These are phyloP conservation scores for Barnettozyma salicaria DNA, from an alignment of 805 yeast species.

Conservation along the genomic window DNA sequence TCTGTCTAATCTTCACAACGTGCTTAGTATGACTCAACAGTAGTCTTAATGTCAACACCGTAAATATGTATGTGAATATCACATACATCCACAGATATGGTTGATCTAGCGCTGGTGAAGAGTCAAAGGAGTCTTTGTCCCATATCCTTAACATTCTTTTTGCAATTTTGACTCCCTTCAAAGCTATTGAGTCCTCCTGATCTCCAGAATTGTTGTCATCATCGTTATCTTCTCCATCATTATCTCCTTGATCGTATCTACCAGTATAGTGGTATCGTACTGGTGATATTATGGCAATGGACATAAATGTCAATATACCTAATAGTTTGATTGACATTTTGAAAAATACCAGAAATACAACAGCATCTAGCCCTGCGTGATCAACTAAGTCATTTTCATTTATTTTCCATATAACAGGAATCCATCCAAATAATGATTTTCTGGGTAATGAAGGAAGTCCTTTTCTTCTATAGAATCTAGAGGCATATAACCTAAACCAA, in stretches of 20 bases:
- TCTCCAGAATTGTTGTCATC: background rate
- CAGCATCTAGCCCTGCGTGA: slow-evolving; percentile 92
- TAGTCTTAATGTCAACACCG: slow-evolving; percentile 53
- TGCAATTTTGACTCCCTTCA: background rate
- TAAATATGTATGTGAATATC: slow-evolving; percentile 80
- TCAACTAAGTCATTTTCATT: slow-evolving; percentile 74
- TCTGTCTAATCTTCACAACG: slow-evolving; percentile 74
- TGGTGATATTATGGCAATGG: slow-evolving; percentile 75
- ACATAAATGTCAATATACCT: slow-evolving; percentile 57
- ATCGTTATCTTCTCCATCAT: slow-evolving; percentile 9
- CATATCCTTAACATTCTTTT: no score
- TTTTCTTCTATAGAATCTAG: slow-evolving; percentile 47
- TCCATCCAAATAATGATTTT: slow-evolving; percentile 72
- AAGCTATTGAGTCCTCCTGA: background rate
- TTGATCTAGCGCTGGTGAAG: slow-evolving; percentile 38
- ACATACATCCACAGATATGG: slow-evolving; percentile 82
- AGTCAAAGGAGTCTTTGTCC: no score
- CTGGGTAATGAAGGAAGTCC: slow-evolving; percentile 55
- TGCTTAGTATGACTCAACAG: slow-evolving; percentile 64
- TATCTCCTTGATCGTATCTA: slow-evolving; percentile 56
- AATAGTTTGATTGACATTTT: slow-evolving; percentile 76
- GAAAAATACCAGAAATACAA: slow-evolving; percentile 85
- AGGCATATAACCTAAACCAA: slow-evolving; percentile 81
- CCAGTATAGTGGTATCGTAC: slow-evolving; percentile 82
- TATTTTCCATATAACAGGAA: slow-evolving; percentile 56